These are phyloP conservation scores for Agrocybe praecox DNA, from an alignment of 768 basidiomycete genomes.

Conservation along the genomic window DNA sequence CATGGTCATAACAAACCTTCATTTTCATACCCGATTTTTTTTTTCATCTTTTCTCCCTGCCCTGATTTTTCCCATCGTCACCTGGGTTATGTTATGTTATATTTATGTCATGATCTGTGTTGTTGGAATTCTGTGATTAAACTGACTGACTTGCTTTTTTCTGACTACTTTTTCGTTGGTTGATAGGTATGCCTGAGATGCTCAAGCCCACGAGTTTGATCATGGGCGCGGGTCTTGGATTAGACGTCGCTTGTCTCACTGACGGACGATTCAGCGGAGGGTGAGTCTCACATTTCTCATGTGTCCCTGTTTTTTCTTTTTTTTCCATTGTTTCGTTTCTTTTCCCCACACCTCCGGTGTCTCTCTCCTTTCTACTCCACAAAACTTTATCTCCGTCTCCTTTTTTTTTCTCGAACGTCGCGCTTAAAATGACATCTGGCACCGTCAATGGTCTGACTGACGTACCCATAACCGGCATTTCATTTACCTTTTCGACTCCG, in stretches of 20 bases:
- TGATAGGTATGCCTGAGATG: slow-evolving; percentile 97
- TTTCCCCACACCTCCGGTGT: slow-evolving; percentile 9
- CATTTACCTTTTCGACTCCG: background rate
- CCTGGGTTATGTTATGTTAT: slow-evolving; percentile 14
- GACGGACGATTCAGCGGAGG: slow-evolving; percentile 99
- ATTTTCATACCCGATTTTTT: background rate
- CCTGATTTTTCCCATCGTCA: slow-evolving; percentile 25
- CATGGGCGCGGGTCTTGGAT: slow-evolving; percentile 96
- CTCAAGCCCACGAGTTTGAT: slow-evolving; percentile 96
- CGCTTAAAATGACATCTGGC: slow-evolving; percentile 1
- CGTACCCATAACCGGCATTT: background rate
- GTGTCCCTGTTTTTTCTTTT: slow-evolving; percentile 9
- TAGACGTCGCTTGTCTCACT: slow-evolving; percentile 95
- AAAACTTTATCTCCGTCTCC: background rate
- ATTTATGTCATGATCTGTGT: background rate
- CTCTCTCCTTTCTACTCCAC: slow-evolving; percentile 6
- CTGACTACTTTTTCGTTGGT: slow-evolving; percentile 16
- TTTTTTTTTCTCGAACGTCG: background rate
- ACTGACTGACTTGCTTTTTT: slow-evolving; percentile 9
- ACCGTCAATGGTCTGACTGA: background rate
- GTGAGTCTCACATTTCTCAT: slow-evolving; percentile 48
- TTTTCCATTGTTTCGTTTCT: slow-evolving; percentile 6
- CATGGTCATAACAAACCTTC: background rate
- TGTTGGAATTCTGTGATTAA: background rate
- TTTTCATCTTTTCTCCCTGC: background rate